These are phyloP conservation scores for Ustilago hordei DNA, from an alignment of 1,284 basidiomycete genomes.

Conservation along the genomic window DNA sequence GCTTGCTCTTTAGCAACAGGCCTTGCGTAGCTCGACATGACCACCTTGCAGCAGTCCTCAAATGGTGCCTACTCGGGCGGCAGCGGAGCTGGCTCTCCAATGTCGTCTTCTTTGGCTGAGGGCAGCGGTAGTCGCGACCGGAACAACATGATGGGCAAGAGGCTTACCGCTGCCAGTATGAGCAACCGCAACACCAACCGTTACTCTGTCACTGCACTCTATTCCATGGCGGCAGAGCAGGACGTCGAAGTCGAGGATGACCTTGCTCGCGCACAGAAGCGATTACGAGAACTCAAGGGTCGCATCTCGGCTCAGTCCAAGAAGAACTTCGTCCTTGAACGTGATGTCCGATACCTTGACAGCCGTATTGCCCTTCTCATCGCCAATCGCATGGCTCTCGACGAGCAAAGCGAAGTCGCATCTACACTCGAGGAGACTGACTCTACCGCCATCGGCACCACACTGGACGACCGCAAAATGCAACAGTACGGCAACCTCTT, in stretches of 20 bases:
- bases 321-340: constrained; percentile 98
- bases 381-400: constrained; percentile 95
- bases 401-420: constrained; percentile 78
- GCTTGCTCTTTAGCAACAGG: not conserved
- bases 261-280: constrained; percentile 93
- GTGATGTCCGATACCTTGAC: constrained; percentile 98
- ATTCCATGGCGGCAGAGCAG: constrained; percentile 97
- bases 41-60: constrained; percentile 38
- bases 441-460: constrained; percentile 70
- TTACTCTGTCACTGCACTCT: constrained; percentile 94
- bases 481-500: constrained; percentile 98
- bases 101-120: constrained; percentile 27
- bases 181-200: constrained; percentile 85
- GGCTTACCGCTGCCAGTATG: constrained; percentile 53
- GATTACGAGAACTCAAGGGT: constrained; percentile 92
- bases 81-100: constrained; percentile 13
- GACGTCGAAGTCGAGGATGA: constrained; percentile 99
- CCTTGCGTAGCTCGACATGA: constrained; percentile 20
- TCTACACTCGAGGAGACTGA: constrained; percentile 86
- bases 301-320: constrained; percentile 98
- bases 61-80: constrained; percentile 15
- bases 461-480: constrained; percentile 88
- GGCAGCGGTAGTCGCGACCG: constrained; percentile 48
- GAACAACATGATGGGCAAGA: constrained; percentile 41
- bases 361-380: constrained; percentile 96